phyloP scores from a whole-genome alignment of 164 flowering plant genomes.

The Macadamia integrifolia region DNA sequence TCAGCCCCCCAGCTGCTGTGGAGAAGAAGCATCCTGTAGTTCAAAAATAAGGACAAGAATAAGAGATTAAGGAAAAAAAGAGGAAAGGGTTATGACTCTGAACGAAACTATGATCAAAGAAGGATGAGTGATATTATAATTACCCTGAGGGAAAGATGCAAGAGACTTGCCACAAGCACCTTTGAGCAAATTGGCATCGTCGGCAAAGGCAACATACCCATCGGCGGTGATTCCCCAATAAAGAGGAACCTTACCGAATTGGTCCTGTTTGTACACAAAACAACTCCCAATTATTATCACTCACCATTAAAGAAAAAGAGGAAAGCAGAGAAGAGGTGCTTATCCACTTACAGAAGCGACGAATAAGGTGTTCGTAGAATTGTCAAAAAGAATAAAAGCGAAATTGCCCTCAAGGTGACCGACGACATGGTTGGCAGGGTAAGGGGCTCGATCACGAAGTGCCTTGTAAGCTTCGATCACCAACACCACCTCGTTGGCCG shows the following conservation, averaged over 20 bases:
- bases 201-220: constrained; percentile 68
- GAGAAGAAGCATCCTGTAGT: constrained; percentile 63
- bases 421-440: constrained; percentile 74
- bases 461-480: constrained; percentile 75
- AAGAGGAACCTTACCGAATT: constrained; percentile 45
- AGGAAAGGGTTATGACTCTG: too few relatives aligned
- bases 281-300: neutral
- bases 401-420: constrained; percentile 65
- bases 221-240: constrained; percentile 81
- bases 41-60: neutral
- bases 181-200: constrained; percentile 48
- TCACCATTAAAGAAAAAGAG: neutral
- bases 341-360: constrained; percentile 44
- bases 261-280: constrained; percentile 13
- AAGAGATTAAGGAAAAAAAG: neutral
- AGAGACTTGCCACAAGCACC: constrained; percentile 69
- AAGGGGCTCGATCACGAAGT: constrained; percentile 79
- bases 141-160: constrained; percentile 80
- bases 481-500: constrained; percentile 66
- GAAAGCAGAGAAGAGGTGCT: neutral
- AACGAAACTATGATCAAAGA: neutral
- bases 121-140: neutral
- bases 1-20: constrained; percentile 45
- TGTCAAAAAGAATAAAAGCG: constrained; percentile 68
- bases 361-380: constrained; percentile 51